A percentile compares a stretch with the other conserved stretches of the same genome.
These are phyloP conservation scores for Xylariaceae sp. DNA, from an alignment of 2,329 filamentous ascomycete species.

Conservation along the genomic window DNA sequence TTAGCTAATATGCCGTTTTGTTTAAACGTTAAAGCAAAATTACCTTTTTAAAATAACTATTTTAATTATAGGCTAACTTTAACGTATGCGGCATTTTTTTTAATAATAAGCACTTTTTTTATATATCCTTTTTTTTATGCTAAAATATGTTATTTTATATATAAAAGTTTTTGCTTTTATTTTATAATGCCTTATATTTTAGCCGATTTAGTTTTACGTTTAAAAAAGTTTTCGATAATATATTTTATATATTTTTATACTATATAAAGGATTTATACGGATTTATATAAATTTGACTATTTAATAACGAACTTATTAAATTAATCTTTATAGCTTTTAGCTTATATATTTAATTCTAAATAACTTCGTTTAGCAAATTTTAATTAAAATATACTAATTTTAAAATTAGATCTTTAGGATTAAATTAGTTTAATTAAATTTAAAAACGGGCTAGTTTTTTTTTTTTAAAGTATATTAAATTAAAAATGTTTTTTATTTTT, in stretches of 20 bases:
- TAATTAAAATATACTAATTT: neutral
- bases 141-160: too few relatives aligned
- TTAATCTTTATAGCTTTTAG: neutral
- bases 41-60: neutral
- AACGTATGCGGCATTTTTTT: neutral
- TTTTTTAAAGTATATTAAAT: neutral
- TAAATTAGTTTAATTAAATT: neutral
- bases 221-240: too few relatives aligned
- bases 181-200: too few relatives aligned
- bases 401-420: neutral
- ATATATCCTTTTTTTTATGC: neutral
- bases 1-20: neutral
- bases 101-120: neutral
- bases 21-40: neutral
- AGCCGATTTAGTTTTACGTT: too few relatives aligned
- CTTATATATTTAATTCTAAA: neutral
- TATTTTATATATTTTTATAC: too few relatives aligned
- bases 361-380: neutral
- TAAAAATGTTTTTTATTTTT: neutral
- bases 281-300: neutral
- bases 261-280: too few relatives aligned
- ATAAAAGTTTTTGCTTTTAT: too few relatives aligned
- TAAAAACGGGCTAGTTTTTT: too few relatives aligned
- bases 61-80: neutral
- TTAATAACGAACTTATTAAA: neutral